phyloP scores from a whole-genome alignment of 441 rosid genomes.

The Syzygium syzygioides region DNA sequence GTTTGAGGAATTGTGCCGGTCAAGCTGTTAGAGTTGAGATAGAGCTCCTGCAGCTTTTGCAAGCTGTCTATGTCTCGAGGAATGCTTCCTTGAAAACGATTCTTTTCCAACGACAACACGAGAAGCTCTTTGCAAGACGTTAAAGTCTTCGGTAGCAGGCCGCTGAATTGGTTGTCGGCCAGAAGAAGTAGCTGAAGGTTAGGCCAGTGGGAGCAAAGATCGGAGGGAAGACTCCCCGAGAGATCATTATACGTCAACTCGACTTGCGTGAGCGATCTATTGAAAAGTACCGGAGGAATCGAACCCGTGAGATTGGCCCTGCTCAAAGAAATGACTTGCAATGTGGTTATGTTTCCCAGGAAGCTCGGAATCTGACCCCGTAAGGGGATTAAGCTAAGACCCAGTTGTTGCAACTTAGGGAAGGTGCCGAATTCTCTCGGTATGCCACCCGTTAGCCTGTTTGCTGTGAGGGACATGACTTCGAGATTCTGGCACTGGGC shows the following conservation, averaged over 20 bases:
- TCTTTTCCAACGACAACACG: not conserved
- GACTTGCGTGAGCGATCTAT: fast-evolving
- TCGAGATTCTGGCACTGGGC: too few relatives aligned
- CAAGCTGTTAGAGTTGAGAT: not conserved
- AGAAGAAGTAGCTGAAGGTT: not conserved
- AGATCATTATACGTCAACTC: fast-evolving
- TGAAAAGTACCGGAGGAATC: not conserved
- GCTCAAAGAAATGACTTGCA: not conserved
- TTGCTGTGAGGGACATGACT: fast-evolving
- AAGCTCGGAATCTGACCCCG: not conserved
- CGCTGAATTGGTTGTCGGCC: fast-evolving
- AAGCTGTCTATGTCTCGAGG: not conserved
- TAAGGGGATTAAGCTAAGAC: fast-evolving
- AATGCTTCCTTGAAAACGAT: not conserved
- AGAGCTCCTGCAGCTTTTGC: not conserved
- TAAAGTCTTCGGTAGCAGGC: not conserved
- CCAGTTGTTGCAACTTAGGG: not conserved
- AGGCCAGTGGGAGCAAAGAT: not conserved
- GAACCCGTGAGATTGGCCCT: fast-evolving
- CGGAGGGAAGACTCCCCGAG: not conserved
- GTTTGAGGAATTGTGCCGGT: not conserved
- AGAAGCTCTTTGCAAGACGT: not conserved
- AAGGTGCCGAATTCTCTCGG: not conserved
- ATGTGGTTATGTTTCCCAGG: not conserved
- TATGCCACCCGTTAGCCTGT: not conserved